Base-by-base conservation (phyloP, 108 stramenopile species). In the Nannochloropsis salina region DNA sequence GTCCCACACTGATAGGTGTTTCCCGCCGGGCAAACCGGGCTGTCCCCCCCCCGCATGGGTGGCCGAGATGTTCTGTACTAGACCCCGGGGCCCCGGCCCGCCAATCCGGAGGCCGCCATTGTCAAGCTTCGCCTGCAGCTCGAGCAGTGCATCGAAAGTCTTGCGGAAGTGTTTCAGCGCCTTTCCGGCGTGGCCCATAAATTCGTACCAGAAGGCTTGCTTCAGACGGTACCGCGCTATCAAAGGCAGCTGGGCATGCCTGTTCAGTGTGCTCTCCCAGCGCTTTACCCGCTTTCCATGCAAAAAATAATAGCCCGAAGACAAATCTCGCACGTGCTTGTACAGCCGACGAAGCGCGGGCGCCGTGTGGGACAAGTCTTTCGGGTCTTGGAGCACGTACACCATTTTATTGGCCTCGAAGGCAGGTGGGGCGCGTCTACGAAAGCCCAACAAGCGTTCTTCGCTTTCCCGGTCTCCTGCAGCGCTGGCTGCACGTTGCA, bases 261-360 rank as follows among this genome's bases (percentile, higher is more conserved):
- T 1, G 61, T 74, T 74, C 61, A 74, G n/a, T 15, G 61, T n/a
- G n/a, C 61, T 74, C 61, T 74, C 61, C 61, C 61, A 74, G 61
- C 61, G 61, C n/a, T 74, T 74, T n/a, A 74, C 61, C n/a, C 61
- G 61, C 61, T 74, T 74, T n/a, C 61, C 61, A 74, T 74, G 61
- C 61, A 74, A 74, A 6, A 74, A 74, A 74, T 74, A 74, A n/a
- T 74, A 74, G 61, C 61, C 61, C 61, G 61, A 74, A 0, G 61
- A 74, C n/a, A 74, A 6, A 6, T 74, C 61, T n/a, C 61, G 15
- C n/a, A 74, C 61, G n/a, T 74, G 61, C 61, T 74, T 74, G n/a
- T 74, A 74, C 61, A 74, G 4, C 61, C 61, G 15, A n/a, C 61
- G 15, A n/a, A 74, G 61, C 20, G 6, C 61, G 20, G 61, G 61